Percentiles rank a stretch among this genome's conserved stretches.
Conservation (phyloP, 31 red algal species). For the Asparagopsis taxiformis region DNA sequence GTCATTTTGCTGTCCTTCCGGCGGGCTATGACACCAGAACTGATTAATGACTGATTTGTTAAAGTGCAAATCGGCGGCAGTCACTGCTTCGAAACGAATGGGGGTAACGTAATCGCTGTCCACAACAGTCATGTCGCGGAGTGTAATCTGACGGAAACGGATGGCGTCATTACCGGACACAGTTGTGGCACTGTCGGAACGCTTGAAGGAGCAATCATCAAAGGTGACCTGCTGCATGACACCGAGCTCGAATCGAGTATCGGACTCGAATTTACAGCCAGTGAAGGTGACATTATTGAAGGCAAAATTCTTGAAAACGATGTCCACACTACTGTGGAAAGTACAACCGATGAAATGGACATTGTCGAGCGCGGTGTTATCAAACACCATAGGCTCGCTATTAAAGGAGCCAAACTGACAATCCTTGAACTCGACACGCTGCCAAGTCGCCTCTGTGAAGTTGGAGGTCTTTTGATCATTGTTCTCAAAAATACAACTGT, state of each 20-base stretch:
- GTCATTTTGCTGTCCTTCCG: conserved; percentile 1
- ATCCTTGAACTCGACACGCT: conserved; percentile 45
- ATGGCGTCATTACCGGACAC: conserved; percentile 44
- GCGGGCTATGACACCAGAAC: conserved; percentile 35
- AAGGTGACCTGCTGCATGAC: conserved; percentile 35
- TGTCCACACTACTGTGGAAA: conserved; percentile 31
- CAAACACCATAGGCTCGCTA: conserved; percentile 35
- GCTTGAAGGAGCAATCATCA: conserved; percentile 30
- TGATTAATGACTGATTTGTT: conserved; percentile 46
- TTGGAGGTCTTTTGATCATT: conserved; percentile 17
- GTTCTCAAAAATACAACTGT: conserved; percentile 49
- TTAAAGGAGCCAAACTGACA: conserved; percentile 30
- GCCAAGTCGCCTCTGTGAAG: conserved; percentile 56
- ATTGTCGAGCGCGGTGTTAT: conserved; percentile 30
- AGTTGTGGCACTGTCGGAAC: conserved; percentile 13
- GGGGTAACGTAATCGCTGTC: conserved; percentile 42
- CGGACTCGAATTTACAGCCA: conserved; percentile 28
- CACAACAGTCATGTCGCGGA: conserved; percentile 15
- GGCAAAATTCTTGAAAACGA: conserved; percentile 35
- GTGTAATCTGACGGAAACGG: conserved; percentile 16
- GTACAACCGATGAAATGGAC: conserved; percentile 45
- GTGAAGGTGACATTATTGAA: conserved; percentile 62
- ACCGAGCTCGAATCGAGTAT: conserved; percentile 54
- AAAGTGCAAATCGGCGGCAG: conserved; percentile 31
- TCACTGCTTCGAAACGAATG: conserved; percentile 47